Conservation (phyloP, 1,139 yeast species). For the Candida albicans region DNA sequence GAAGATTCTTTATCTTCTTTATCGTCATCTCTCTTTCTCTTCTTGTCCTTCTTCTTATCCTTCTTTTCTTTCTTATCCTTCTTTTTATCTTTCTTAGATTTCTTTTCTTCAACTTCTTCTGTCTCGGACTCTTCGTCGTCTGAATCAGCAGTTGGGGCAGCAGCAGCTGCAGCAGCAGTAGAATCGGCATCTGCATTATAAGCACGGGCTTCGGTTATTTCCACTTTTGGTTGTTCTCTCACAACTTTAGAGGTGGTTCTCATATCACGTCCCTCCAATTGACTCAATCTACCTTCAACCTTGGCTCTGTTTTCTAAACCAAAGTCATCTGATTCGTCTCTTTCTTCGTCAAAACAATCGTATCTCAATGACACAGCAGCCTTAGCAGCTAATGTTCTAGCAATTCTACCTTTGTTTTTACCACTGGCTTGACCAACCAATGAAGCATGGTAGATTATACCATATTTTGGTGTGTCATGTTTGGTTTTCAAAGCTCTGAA, state of each 20-base stretch:
- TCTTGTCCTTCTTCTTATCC: conserved; percentile 47
- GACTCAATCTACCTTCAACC: conserved; percentile 92
- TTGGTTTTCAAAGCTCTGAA: conserved; percentile 98
- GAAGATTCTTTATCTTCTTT: conserved; percentile 30
- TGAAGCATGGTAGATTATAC: conserved; percentile 95
- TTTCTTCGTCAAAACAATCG: conserved; percentile 95
- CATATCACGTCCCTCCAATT: conserved; percentile 91
- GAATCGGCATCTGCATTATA: conserved; percentile 96
- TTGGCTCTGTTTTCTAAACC: conserved; percentile 91
- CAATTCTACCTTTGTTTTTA: conserved; percentile 97
- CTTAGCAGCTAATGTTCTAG: conserved; percentile 97
- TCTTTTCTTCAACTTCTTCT: conserved; percentile 35
- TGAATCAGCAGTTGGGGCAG: conserved; percentile 47
- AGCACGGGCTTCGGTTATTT: conserved; percentile 77
- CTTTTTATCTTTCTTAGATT: conserved; percentile 24
- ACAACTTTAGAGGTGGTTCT: conserved; percentile 77
- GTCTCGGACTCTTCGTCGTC: conserved; percentile 50
- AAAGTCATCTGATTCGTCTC: conserved; percentile 91
- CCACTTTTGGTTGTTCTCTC: conserved; percentile 80
- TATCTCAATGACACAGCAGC: conserved; percentile 96
- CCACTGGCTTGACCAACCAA: conserved; percentile 97
- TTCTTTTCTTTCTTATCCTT: conserved; percentile 27
- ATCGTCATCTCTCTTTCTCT: conserved; percentile 32
- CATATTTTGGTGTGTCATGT: conserved; percentile 98
- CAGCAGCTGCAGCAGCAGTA: conserved; percentile 27